Conservation (phyloP, 768 basidiomycete genomes). For the Cystoderma amianthinum region DNA sequence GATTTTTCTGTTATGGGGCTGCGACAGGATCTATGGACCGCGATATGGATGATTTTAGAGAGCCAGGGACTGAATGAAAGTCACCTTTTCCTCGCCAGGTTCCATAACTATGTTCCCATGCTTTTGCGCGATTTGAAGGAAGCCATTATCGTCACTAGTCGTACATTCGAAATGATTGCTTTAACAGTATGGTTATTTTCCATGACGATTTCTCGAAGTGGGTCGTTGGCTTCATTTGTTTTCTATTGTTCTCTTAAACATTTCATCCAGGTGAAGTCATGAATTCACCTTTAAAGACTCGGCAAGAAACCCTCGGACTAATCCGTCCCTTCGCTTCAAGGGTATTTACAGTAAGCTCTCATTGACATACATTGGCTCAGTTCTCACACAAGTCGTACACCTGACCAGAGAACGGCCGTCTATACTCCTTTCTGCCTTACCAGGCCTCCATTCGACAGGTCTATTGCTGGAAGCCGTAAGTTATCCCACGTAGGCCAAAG, state of each 20-base stretch:
- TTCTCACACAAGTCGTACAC: slow-evolving; percentile 10
- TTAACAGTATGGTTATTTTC: slow-evolving; percentile 34
- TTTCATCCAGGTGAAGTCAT: slow-evolving; percentile 22
- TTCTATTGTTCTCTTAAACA: slow-evolving; percentile 9
- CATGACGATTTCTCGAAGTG: slow-evolving; percentile 30
- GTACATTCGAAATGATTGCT: slow-evolving; percentile 13
- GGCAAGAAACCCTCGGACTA: slow-evolving; percentile 31
- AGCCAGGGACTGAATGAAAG: slow-evolving; percentile 39
- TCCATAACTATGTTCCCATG: slow-evolving; percentile 28
- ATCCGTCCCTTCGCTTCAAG: slow-evolving; percentile 32
- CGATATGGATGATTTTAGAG: slow-evolving; percentile 56
- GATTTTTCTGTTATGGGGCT: slow-evolving; percentile 22
- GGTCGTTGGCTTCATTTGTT: slow-evolving; percentile 10
- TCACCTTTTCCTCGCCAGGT: slow-evolving; percentile 33
- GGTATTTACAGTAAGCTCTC: slow-evolving; percentile 16
- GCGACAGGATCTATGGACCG: slow-evolving; percentile 46
- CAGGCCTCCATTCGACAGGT: not conserved
- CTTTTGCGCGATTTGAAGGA: slow-evolving; percentile 14
- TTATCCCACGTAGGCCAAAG: not conserved
- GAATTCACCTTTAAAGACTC: slow-evolving; percentile 25
- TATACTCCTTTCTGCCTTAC: slow-evolving; percentile 2
- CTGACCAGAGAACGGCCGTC: slow-evolving; percentile 1
- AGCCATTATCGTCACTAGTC: slow-evolving; percentile 4
- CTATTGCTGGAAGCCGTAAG: slow-evolving; percentile 1
- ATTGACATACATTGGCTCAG: slow-evolving; percentile 11